Evolutionary conservation across 306 rosid genomes (phyloP), one percentile per base, ranked within the genome.

Genomic region (Gynostemma pentaphyllum): DNA sequence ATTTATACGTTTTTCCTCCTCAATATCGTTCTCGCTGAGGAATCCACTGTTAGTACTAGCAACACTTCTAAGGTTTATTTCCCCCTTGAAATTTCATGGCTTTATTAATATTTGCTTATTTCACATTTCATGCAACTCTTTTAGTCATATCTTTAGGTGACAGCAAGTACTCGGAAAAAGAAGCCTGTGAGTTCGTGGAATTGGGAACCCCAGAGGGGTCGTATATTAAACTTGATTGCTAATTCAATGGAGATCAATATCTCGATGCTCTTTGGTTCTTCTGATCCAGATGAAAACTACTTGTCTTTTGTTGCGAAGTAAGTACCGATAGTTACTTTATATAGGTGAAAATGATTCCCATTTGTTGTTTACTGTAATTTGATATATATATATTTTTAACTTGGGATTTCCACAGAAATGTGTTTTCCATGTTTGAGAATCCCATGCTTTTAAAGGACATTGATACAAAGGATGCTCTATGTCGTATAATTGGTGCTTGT

Each of bases 191-290:
- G 76, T 57, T 80, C 89, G 21, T 88, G 96, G 98, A 84, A 83
- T 64, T 91, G 95, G 98, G 98, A 87, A 77, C 69, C 83, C 22
- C 95, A 83, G 30, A 83, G 98, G 76, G 79, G 81, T 34, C 85
- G 95, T 30, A 82, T 91, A 68, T 96, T 91, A 55, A 76, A 75
- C 36, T 84, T 88, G 72, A 83, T 91, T 74, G 98, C 96, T 45
- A 91, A 86, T 64, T 91, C 98, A 24, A 34, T 91, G 78, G 98
- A 91, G 83, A 79, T 83, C 65, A 91, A 88, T 72, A 91, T 91
- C 52, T 69, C 72, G 50, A 68, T 82, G 76, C 89, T 91, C 75
- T 91, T 91, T 75, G 90, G 98, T 71, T 80, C 90, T 9, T 45
- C 89, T 4, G 81, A 83, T 39, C 76, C 77, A 2, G 95, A 91